A percentile compares a stretch with the other conserved stretches of the same genome.
These are phyloP conservation scores for Acanthamoeba lenticulata DNA, from an alignment of 208 protist genomes.

Conservation along the genomic window DNA sequence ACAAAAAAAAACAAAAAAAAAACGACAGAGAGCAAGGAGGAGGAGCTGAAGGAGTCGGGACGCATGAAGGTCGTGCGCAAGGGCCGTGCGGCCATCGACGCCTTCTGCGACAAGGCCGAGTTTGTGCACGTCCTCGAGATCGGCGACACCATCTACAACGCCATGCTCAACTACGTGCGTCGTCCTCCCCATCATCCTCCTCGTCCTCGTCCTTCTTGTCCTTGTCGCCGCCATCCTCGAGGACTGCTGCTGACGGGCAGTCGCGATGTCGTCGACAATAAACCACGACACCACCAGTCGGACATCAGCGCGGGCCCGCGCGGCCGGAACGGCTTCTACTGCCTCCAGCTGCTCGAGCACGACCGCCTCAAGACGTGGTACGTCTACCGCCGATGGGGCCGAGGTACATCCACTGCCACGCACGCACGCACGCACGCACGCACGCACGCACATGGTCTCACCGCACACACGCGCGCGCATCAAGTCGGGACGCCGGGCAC, in stretches of 20 bases:
- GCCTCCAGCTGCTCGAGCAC: slow-evolving; percentile 23
- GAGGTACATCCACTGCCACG: neutral
- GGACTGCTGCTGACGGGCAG: neutral
- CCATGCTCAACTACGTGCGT: slow-evolving; percentile 29
- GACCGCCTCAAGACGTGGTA: neutral
- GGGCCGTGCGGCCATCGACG: slow-evolving; percentile 11
- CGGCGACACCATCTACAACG: slow-evolving; percentile 37
- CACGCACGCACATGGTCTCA: too few species aligned
- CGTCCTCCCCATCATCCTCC: neutral
- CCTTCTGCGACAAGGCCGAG: slow-evolving; percentile 18
- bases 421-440: neutral
- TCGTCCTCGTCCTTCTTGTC: neutral
- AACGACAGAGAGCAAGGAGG: neutral
- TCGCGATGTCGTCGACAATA: neutral
- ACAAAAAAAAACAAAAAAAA: neutral
- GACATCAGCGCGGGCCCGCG: neutral
- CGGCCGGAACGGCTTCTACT: slow-evolving; percentile 4
- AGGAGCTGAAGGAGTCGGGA: neutral
- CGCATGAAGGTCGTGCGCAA: slow-evolving; percentile 14
- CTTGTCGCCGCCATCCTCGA: too few species aligned
- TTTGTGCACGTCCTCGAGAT: neutral
- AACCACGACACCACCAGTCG: neutral
- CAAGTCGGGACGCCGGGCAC: neutral
- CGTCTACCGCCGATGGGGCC: neutral
- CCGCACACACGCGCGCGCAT: too few species aligned